These are phyloP conservation scores for Cucumis melo DNA, from an alignment of 306 rosid species.

Conservation along the genomic window DNA sequence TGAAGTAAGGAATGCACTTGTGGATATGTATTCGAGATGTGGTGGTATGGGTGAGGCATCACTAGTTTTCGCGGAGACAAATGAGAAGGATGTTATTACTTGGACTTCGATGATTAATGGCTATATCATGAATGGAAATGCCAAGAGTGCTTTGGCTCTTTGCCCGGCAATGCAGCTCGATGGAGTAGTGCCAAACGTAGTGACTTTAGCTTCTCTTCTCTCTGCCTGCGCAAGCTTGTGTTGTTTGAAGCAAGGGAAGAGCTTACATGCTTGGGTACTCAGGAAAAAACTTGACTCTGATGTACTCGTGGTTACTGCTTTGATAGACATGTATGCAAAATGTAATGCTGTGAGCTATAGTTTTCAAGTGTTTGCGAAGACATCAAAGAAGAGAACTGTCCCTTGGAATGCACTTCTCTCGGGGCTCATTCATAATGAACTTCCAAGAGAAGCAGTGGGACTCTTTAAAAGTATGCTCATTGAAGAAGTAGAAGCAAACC, in stretches of 20 bases:
- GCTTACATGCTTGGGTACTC: conserved; percentile 70
- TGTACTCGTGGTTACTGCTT: conserved; percentile 66
- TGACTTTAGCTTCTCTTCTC: conserved; percentile 55
- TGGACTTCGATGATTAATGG: conserved; percentile 85
- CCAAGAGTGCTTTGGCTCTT: conserved; percentile 45
- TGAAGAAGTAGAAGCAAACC: conserved; percentile 40
- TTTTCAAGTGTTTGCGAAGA: conserved; percentile 36
- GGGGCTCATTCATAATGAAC: conserved; percentile 45
- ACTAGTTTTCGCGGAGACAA: conserved; percentile 24
- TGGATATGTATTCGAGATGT: conserved; percentile 80
- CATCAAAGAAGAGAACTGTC: conserved; percentile 47
- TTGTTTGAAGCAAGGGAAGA: conserved; percentile 37
- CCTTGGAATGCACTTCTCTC: conserved; percentile 77
- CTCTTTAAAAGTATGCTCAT: conserved; percentile 54
- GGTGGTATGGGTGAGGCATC: conserved; percentile 47
- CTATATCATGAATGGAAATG: conserved; percentile 48
- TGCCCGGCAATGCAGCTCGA: conserved; percentile 47
- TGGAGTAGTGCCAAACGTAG: conserved; percentile 53
- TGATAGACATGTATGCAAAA: conserved; percentile 59
- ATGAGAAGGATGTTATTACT: conserved; percentile 62
- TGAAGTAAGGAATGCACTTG: conserved; percentile 42
- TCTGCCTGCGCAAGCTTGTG: conserved; percentile 49
- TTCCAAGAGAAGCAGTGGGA: conserved; percentile 49
- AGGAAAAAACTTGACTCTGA: conserved; percentile 51
- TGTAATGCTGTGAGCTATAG: conserved; percentile 25